These are phyloP conservation scores for Harrya chromipes DNA, from an alignment of 768 basidiomycete species.

Conservation along the genomic window DNA sequence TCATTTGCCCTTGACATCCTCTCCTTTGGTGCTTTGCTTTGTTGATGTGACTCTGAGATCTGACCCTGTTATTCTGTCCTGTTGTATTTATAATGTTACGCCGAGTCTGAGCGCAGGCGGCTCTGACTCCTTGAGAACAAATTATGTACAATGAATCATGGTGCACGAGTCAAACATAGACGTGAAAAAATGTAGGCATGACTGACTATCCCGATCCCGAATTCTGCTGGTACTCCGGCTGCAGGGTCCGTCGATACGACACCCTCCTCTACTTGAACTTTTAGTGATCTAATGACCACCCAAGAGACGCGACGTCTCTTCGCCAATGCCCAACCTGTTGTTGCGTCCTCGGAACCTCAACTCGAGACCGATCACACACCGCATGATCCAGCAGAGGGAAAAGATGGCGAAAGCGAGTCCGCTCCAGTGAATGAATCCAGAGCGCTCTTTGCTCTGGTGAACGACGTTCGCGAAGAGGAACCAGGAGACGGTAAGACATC, in stretches of 20 bases:
- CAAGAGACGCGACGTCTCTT: slow-evolving; percentile 32
- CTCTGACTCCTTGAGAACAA: slow-evolving; percentile 5
- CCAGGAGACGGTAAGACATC: slow-evolving; percentile 65
- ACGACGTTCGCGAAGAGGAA: slow-evolving; percentile 63
- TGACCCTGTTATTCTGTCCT: slow-evolving; percentile 2
- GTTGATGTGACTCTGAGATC: slow-evolving; percentile 10
- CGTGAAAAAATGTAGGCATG: slow-evolving; percentile 5
- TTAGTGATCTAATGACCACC: slow-evolving; percentile 19
- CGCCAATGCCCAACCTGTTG: slow-evolving; percentile 31
- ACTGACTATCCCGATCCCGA: background rate
- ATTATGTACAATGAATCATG: slow-evolving; percentile 17
- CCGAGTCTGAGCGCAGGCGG: slow-evolving; percentile 8
- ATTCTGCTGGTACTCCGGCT: background rate
- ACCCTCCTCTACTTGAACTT: background rate
- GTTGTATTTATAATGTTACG: slow-evolving; percentile 20
- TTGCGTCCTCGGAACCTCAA: slow-evolving; percentile 32
- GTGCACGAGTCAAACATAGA: slow-evolving; percentile 10
- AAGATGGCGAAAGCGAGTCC: slow-evolving; percentile 62
- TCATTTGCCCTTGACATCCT: slow-evolving; percentile 3
- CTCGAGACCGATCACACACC: slow-evolving; percentile 44
- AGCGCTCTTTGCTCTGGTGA: slow-evolving; percentile 39
- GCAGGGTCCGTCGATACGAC: background rate
- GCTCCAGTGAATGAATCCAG: slow-evolving; percentile 64
- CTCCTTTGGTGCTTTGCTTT: slow-evolving; percentile 2
- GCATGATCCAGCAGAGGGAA: slow-evolving; percentile 61